Percentiles rank a stretch among this genome's conserved stretches.
Evolutionary conservation across 306 rosid species (phyloP).

Genomic region (Citrullus amarus): DNA sequence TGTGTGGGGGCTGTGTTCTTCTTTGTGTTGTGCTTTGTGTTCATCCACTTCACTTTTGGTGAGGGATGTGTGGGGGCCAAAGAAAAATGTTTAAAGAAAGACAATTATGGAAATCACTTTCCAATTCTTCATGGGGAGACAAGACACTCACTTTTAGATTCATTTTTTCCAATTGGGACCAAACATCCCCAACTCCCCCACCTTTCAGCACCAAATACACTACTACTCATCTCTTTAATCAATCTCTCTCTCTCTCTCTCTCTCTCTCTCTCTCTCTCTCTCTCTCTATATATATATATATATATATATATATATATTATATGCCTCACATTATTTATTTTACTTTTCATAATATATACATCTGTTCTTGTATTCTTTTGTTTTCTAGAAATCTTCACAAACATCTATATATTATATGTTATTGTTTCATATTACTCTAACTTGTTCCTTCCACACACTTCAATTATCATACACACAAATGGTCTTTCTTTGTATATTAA

Average conservation of each 20-base stretch:
- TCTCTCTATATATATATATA: not conserved
- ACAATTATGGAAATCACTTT: slow-evolving; percentile 55
- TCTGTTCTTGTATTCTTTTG: not conserved
- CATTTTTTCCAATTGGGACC: slow-evolving; percentile 60
- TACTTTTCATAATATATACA: not conserved
- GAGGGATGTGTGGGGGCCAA: slow-evolving; percentile 16
- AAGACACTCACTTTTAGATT: slow-evolving; percentile 34
- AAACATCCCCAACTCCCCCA: slow-evolving; percentile 13
- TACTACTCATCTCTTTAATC: not conserved
- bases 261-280: too few species aligned
- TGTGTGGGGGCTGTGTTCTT: slow-evolving; percentile 39
- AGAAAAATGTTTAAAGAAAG: slow-evolving; percentile 33
- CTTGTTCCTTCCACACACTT: not conserved
- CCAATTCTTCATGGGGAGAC: slow-evolving; percentile 59
- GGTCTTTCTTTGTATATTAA: not conserved
- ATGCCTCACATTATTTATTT: not conserved
- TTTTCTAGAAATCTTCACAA: not conserved
- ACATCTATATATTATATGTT: not conserved
- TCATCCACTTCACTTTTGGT: slow-evolving; percentile 37
- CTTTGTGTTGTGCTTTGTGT: slow-evolving; percentile 22
- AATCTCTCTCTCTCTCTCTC: not conserved
- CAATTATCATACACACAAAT: not conserved
- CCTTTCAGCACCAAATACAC: slow-evolving; percentile 29
- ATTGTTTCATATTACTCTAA: not conserved
- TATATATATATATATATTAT: not conserved